Conservation (phyloP, 2,329 filamentous ascomycete species). For the Dactylellina drechsleri region DNA sequence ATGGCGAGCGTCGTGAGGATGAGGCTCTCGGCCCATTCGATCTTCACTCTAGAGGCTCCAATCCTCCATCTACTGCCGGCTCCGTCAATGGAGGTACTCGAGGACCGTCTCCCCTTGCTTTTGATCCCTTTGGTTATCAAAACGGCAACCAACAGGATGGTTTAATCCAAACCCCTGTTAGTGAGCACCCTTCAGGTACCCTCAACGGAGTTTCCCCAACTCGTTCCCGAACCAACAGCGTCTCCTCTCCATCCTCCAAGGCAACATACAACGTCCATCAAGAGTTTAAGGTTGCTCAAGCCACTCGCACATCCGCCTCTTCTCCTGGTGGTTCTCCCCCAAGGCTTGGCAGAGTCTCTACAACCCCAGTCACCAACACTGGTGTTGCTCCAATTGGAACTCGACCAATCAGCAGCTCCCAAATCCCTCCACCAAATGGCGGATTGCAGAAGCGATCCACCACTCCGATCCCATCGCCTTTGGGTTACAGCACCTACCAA, state of each 20-base stretch:
- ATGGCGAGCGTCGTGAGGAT: conserved; percentile 69
- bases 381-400: conserved; percentile 93
- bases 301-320: conserved; percentile 82
- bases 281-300: conserved; percentile 65
- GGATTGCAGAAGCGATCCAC: conserved; percentile 79
- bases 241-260: conserved; percentile 81
- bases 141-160: conserved; percentile 54
- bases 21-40: conserved; percentile 44
- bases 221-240: conserved; percentile 81
- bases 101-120: conserved; percentile 58
- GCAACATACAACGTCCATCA: conserved; percentile 59
- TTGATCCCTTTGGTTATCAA: conserved; percentile 58
- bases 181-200: conserved; percentile 58
- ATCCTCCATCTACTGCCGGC: conserved; percentile 59
- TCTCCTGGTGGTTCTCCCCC: conserved; percentile 86
- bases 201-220: conserved; percentile 61
- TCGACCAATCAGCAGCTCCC: conserved; percentile 70
- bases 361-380: conserved; percentile 68
- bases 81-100: conserved; percentile 60
- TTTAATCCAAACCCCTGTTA: conserved; percentile 57
- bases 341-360: conserved; percentile 70
- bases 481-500: conserved; percentile 73
- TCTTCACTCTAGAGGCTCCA: conserved; percentile 50
- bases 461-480: conserved; percentile 88
- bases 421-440: conserved; percentile 70